A percentile compares a stretch with the other conserved stretches of the same genome.
Conservation (phyloP, 1,284 basidiomycete species). For the Cutaneotrichosporon arboriforme region DNA sequence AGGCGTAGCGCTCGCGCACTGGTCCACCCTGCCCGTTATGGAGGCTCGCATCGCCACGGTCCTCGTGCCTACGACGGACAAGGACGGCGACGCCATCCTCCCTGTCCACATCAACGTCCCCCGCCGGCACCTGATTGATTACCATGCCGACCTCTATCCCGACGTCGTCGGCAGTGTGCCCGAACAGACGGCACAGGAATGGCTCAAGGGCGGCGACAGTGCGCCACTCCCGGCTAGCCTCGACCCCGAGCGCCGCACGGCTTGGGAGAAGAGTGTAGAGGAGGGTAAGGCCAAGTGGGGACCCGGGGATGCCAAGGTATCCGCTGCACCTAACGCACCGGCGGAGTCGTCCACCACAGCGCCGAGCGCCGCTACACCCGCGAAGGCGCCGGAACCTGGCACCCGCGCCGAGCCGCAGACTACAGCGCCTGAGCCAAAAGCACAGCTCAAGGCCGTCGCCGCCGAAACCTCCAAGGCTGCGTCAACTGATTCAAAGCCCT, state of each 20-base stretch:
- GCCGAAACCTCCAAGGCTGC: background rate
- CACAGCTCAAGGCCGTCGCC: background rate
- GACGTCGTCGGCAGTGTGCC: slow-evolving; percentile 36
- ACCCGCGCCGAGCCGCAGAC: no score
- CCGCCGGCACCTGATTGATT: slow-evolving; percentile 50
- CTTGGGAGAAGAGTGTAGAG: slow-evolving; percentile 25
- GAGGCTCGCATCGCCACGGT: slow-evolving; percentile 48
- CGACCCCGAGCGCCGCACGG: slow-evolving; percentile 30
- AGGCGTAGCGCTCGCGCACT: slow-evolving; percentile 39
- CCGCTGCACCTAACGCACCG: background rate
- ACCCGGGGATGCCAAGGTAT: background rate
- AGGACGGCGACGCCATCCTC: slow-evolving; percentile 43
- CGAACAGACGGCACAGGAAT: slow-evolving; percentile 39
- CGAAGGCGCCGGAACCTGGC: no score
- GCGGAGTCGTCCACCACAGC: background rate
- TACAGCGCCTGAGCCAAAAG: no score
- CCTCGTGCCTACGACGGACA: slow-evolving; percentile 39
- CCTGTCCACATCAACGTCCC: slow-evolving; percentile 47
- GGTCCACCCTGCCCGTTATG: slow-evolving; percentile 46
- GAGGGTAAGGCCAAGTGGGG: slow-evolving; percentile 3
- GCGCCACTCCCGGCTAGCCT: slow-evolving; percentile 27
- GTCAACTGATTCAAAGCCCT: background rate
- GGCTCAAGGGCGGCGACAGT: slow-evolving; percentile 41
- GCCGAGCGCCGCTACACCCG: no score
- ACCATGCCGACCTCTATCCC: slow-evolving; percentile 49